These are phyloP conservation scores for Xylariaceae sp. DNA, from an alignment of 2,329 filamentous ascomycete genomes.

Conservation along the genomic window DNA sequence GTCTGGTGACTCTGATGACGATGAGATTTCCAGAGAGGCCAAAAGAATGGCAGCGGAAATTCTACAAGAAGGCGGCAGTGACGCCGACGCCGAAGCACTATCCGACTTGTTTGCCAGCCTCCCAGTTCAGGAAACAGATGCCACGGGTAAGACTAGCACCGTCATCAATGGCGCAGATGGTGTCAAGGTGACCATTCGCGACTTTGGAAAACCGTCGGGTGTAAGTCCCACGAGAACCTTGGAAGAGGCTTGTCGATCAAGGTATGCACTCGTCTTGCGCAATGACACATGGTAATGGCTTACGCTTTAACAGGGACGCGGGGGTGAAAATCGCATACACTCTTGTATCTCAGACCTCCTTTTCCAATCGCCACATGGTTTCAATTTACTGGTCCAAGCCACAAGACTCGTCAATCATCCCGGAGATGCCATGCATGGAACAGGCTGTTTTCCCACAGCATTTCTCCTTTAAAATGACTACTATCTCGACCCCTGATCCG, in stretches of 20 bases:
- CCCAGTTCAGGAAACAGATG: conserved; percentile 55
- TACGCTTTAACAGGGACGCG: conserved; percentile 53
- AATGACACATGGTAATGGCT: conserved; percentile 9
- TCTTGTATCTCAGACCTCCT: conserved; percentile 65
- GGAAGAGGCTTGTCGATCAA: conserved; percentile 81
- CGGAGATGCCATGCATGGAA: conserved; percentile 41
- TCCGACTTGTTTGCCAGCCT: conserved; percentile 55
- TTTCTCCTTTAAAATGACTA: conserved; percentile 67
- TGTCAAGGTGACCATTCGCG: conserved; percentile 57
- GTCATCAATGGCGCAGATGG: conserved; percentile 49
- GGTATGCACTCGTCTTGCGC: conserved; percentile 39
- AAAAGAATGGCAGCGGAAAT: conserved; percentile 54
- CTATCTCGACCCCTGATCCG: conserved; percentile 65
- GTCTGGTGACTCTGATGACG: conserved; percentile 35
- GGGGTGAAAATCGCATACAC: conserved; percentile 61
- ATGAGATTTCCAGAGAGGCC: conserved; percentile 51
- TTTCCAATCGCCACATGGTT: conserved; percentile 69
- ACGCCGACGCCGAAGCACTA: conserved; percentile 44
- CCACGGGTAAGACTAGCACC: conserved; percentile 53
- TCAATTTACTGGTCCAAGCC: conserved; percentile 73
- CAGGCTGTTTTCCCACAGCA: conserved; percentile 42
- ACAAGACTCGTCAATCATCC: conserved; percentile 44
- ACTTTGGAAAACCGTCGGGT: conserved; percentile 81
- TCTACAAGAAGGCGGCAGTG: conserved; percentile 45
- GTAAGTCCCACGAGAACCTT: conserved; percentile 69